Evolutionary conservation across 2,329 filamentous ascomycete genomes (phyloP).

Genomic region (Rutstroemia sydowiana): DNA sequence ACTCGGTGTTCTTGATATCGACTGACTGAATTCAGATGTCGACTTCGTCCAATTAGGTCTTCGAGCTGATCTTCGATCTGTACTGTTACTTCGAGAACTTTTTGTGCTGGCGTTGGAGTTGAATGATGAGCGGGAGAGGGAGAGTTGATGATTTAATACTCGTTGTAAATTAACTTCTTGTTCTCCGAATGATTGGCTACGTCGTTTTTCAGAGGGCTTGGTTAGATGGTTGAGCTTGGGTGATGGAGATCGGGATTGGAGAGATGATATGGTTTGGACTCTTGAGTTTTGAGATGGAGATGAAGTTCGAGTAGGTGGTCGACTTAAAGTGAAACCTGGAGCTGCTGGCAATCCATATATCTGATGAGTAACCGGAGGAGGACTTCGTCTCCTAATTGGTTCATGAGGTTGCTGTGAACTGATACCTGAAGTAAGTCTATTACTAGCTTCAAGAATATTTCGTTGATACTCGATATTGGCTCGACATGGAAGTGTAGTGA

Average conservation of each 20-base stretch:
- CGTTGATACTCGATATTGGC: not conserved
- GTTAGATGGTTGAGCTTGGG: too few species aligned
- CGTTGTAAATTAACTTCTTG: too few species aligned
- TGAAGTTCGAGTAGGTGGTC: not conserved
- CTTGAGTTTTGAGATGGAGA: not conserved
- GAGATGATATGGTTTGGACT: too few species aligned
- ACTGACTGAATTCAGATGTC: not conserved
- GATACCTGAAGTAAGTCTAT: not conserved
- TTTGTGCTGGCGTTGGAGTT: not conserved
- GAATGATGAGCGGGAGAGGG: too few species aligned
- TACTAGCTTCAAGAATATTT: not conserved
- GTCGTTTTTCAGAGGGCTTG: not conserved
- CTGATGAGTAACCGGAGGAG: too few species aligned
- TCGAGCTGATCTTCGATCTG: not conserved
- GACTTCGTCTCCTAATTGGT: too few species aligned
- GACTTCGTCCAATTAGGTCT: not conserved
- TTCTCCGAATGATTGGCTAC: not conserved
- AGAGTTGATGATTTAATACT: too few species aligned
- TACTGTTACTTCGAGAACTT: not conserved
- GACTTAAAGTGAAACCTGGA: too few species aligned
- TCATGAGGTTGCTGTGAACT: not conserved
- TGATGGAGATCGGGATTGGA: too few species aligned
- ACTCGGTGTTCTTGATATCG: conserved; percentile 3
- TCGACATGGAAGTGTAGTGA: conserved; percentile 1
- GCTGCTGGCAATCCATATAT: too few species aligned